Evolutionary conservation across 1,139 yeast species (phyloP), one percentile per base, ranked within the genome.

Genomic region (Scheffersomyces quercinus): DNA sequence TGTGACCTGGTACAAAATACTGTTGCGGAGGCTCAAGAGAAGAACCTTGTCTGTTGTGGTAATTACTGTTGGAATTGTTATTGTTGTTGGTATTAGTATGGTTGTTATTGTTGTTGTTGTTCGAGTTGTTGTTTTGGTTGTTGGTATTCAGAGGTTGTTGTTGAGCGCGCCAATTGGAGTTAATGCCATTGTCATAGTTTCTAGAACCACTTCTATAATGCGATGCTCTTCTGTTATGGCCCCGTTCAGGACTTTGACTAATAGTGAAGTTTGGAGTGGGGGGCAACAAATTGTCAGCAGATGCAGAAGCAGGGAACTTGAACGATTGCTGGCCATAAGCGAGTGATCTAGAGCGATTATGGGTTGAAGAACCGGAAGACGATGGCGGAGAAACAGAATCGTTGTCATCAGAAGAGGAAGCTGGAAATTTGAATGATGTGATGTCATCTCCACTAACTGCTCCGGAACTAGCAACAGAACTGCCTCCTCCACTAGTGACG

Each of bases 1-100:
- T 80, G 60, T 88, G 96, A 12, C 96, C 93, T 1, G 95, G 96
- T 12, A 83, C 81, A 58, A 88, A 88, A 29, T 66, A 64, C 16
- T 62, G 60, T 40, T 55, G 67, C 6, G 75, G 81, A 34, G 81
- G 82, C 50, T 78, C 86, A 48, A 81, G 71, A 16, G 57, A 62
- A 26, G 59, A 49, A 14, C 24, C 35, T 14, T 3, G 63, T 53
- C 32, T 50, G 53, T 41, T 59, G 66, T 31, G 35, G n/a, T 31
- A 31, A 31, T 13, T 13, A 8, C 12, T 20, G 20, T 31, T 31
- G 72, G 34, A 44, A 52, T 15, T 46, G 71, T 34, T 45, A 52
- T 15, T 46, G 47, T 31, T 50, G 49, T 34, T 54, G 52, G 37
- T 67, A 59, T 45, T 62, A 30, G 24, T 31, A 8, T 52, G 45